Base-by-base conservation (phyloP, 345 rosid genomes). In the Eucalyptus virginea region DNA sequence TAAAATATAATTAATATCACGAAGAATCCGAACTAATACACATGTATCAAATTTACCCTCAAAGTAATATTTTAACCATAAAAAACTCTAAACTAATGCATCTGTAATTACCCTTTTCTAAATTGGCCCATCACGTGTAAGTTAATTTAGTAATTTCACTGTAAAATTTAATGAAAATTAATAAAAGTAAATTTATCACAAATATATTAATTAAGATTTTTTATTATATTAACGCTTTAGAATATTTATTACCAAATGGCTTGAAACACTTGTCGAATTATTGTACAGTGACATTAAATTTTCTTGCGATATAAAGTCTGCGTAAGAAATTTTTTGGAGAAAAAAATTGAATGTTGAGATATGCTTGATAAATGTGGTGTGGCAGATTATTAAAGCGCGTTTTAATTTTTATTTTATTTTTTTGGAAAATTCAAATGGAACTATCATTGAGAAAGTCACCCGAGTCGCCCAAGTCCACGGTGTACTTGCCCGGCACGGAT, bases 61-160 rank as follows among this genome's bases (percentile, higher is more conserved):
- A 3, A 56, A 24, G 1, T 24, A 0, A 56, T 24, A 4, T 56
- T 60, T 5, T 26, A 0, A 58, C 0, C 2, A 11, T 28, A 0
- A 26, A 58, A 0, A 5, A 26, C 7, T 21, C 4, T 7, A 4
- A 26, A 58, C 5, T 52, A 52, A 52, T 19, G 3, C 24, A 19
- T 8, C 11, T 52, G 2, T 52, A 52, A 52, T 8, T 21, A 21
- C 5, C 2, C 58, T 52, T 21, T 52, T 19, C 26, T 52, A 52
- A 19, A 8, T 8, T 52, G 10, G 8, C 24, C 10, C 10, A 51
- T 18, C 56, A 6, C 7, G 4, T 51, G 7, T 51, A 1, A 51
- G 18, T 3, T 51, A 18, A 51, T 51, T 18, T 4, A 3, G 2
- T 4, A 54, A 54, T 54, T 54, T 54, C 3, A 1, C 6, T 4